Base-by-base conservation (phyloP, 2,329 filamentous ascomycete species). In the Scleromitrula shiraiana region DNA sequence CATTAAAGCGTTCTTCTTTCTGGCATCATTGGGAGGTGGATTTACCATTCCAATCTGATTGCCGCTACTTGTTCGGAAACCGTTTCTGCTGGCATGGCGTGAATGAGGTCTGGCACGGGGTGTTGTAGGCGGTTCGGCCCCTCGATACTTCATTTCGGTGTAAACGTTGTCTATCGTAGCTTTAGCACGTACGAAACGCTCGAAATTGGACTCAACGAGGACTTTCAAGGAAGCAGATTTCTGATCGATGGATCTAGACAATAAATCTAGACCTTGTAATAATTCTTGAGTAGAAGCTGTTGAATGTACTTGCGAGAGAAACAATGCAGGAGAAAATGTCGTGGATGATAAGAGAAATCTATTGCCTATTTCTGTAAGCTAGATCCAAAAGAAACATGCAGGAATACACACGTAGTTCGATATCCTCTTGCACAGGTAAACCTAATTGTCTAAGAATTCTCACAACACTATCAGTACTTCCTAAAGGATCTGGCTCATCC, bases 141-240 rank as follows among this genome's bases (percentile, higher is more conserved):
- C 80, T 39, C 77, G 74, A 56, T 72, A 90, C 74, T 79, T 95
- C 93, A 98, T 98, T 67, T 98, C 93, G 53, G 83, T 94, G 69
- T 98, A 98, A 44, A 98, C 93, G 68, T 95, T 95, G 69, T 98
- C 93, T 61, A 98, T 97, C 7, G 91, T 97, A 15, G 91, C 88
- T 67, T 98, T 98, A 36, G 93, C 93, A 54, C 88, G 85, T 48
- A 98, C 93, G 70, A 98, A 98, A 56, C 91, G 85, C 68, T 98
- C 94, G 64, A 98, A 98, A 65, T 98, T 98, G 55, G 88, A 91
- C 67, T 98, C 93, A 20, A 98, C 93, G 15, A 98, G 76, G 9
- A 95, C 86, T 65, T 98, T 98, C 52, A 98, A 77, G 4, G 90
- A 96, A 0, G 91, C 93, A 0, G 91, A 96, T 67, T 98, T 98